Base-by-base conservation (phyloP, 345 rosid species). In the Euphorbia peplus region DNA sequence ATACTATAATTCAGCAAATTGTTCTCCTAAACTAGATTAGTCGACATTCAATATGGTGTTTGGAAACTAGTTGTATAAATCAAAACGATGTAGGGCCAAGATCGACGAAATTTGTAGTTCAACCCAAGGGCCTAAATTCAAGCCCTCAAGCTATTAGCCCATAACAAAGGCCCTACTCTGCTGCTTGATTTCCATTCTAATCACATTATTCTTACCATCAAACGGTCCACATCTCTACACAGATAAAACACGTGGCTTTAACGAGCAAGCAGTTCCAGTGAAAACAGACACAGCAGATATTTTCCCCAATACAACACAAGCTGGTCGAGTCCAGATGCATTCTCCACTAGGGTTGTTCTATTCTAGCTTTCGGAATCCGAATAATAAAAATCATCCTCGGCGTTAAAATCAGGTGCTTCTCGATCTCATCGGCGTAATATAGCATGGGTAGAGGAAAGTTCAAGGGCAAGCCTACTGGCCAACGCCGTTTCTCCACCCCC, bases 381-480 rank as follows among this genome's bases (percentile, higher is more conserved):
- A 16, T 25, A 46, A 62, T 4, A 25, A 63, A 16, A 25, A 2
- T 39, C 21, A 16, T 21, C 52, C 8, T 22, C 22, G 15, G 22
- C 30, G 46, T 42, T 12, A 24, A 42, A 63, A 7, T 29, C 44
- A 30, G 63, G 47, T 57, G 61, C 61, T 28, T 18, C 44, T 30
- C 37, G 22, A 59, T 60, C 39, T 35, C 19, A 25, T 44, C 39
- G 42, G 39, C 15, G 18, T 11, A 35, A 9, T 4, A 9, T 24
- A 21, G 63, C 41, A 85, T 85, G 89, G 89, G 85, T 21, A 76
- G 89, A 71, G 89, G 89, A 25, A 85, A 85, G 83, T 85, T 82
- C 80, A 85, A 85, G 79, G 89, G 89, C 48, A 85, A 85, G 80
- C 89, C 89, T 64, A 85, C 89, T 18, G 89, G 89, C 39, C 83